Percentiles rank a stretch among this genome's conserved stretches.
These are phyloP conservation scores for Cercospora zeina DNA, from an alignment of 2,329 filamentous ascomycete genomes.

Conservation along the genomic window DNA sequence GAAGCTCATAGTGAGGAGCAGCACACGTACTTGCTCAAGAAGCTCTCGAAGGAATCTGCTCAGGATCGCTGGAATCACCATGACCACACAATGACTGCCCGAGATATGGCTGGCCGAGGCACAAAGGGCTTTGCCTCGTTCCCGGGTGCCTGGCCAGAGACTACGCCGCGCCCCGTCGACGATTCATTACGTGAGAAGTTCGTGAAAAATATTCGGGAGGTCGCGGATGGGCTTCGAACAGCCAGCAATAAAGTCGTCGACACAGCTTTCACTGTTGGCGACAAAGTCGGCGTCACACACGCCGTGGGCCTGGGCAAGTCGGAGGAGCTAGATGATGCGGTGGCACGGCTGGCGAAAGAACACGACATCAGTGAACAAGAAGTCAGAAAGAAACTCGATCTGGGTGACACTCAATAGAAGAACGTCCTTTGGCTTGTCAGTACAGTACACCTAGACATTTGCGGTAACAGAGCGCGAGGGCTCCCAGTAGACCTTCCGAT, in stretches of 20 bases:
- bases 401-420: not conserved
- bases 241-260: not conserved
- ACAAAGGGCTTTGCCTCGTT: constrained; percentile 2
- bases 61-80: constrained; percentile 1
- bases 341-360: constrained; percentile 4
- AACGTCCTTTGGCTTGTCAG: not conserved
- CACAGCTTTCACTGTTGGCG: not conserved
- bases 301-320: not conserved
- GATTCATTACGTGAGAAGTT: not conserved
- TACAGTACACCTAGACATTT: not conserved
- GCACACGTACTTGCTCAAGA: not conserved
- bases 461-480: not conserved
- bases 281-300: not conserved
- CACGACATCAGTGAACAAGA: constrained; percentile 3
- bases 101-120: constrained; percentile 4
- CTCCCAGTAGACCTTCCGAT: not conserved
- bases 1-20: not conserved
- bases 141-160: constrained; percentile 2
- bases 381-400: constrained; percentile 6
- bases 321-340: not conserved
- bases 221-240: not conserved
- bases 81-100: constrained; percentile 8
- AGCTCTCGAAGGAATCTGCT: constrained; percentile 2
- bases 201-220: not conserved
- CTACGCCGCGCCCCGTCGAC: not conserved